Conservation (phyloP, 1,284 basidiomycete genomes). For the Sparassis latifolia region DNA sequence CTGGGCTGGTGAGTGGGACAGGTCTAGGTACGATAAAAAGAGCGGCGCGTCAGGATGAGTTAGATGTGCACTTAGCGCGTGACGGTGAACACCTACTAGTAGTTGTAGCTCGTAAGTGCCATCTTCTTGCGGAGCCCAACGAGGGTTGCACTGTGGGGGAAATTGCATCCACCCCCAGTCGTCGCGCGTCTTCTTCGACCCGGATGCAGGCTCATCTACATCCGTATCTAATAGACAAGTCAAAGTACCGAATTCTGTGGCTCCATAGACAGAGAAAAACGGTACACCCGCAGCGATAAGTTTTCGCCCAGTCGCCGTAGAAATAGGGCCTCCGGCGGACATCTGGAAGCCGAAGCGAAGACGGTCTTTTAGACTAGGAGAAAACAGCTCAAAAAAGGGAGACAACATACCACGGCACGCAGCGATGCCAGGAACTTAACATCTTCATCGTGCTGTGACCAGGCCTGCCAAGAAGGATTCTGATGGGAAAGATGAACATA, state of each 20-base stretch:
- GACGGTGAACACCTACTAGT: constrained; percentile 21
- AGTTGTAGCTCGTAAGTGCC: constrained; percentile 35
- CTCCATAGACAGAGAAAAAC: constrained; percentile 17
- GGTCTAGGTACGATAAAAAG: constrained; percentile 2
- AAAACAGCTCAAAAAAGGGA: too few species aligned
- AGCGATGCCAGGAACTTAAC: constrained; percentile 12
- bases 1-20: constrained; percentile 9
- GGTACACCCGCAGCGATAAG: constrained; percentile 19
- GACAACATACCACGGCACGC: constrained; percentile 8
- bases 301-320: constrained; percentile 20
- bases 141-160: constrained; percentile 7
- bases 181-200: background rate
- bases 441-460: constrained; percentile 12
- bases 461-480: constrained; percentile 7
- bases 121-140: constrained; percentile 33
- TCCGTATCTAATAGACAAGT: constrained; percentile 1
- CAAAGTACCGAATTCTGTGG: constrained; percentile 13
- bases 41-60: too few species aligned
- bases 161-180: constrained; percentile 27
- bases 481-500: background rate
- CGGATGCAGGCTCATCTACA: too few species aligned
- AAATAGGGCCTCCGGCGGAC: constrained; percentile 25
- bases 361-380: too few species aligned
- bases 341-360: constrained; percentile 2
- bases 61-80: too few species aligned